These are phyloP conservation scores for Physcomitrium patens DNA, from an alignment of 225 moss, liverwort and hornwort species.

Conservation along the genomic window DNA sequence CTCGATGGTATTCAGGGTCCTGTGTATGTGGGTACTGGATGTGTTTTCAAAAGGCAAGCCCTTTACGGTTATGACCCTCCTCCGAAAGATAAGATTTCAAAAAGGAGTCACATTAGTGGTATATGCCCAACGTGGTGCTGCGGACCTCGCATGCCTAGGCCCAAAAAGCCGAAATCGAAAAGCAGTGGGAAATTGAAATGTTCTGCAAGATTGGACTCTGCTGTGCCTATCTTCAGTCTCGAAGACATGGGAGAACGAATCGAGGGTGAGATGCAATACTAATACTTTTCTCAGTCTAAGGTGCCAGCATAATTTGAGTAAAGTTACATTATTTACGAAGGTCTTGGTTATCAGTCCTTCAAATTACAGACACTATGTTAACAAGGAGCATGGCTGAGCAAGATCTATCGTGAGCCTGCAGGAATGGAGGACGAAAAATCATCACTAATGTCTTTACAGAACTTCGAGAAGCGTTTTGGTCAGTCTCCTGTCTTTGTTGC, in stretches of 20 bases:
- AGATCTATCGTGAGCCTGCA: constrained; percentile 28
- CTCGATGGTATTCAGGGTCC: constrained; percentile 86
- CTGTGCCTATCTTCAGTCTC: constrained; percentile 58
- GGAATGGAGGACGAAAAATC: constrained; percentile 68
- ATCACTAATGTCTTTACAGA: constrained; percentile 61
- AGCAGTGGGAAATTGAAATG: constrained; percentile 33
- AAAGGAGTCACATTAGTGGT: constrained; percentile 21
- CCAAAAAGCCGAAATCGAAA: constrained; percentile 35
- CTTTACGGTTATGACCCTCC: constrained; percentile 77
- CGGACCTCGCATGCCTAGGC: constrained; percentile 53
- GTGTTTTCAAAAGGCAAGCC: constrained; percentile 79
- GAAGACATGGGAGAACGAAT: constrained; percentile 81
- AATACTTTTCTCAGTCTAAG: not conserved
- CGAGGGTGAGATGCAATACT: constrained; percentile 43
- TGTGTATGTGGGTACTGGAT: constrained; percentile 84
- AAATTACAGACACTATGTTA: not conserved
- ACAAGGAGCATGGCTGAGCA: not conserved
- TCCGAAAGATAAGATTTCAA: constrained; percentile 43
- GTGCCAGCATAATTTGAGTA: too few species aligned
- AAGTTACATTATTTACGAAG: not conserved
- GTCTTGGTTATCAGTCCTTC: not conserved
- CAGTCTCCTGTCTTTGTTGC: constrained; percentile 82
- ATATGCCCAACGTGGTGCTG: constrained; percentile 55
- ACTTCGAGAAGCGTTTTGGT: constrained; percentile 76
- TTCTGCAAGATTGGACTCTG: constrained; percentile 42